Evolutionary conservation across 2,329 filamentous ascomycete species (phyloP), one percentile per base, ranked within the genome.

Genomic region (Trichoderma aggressivum): DNA sequence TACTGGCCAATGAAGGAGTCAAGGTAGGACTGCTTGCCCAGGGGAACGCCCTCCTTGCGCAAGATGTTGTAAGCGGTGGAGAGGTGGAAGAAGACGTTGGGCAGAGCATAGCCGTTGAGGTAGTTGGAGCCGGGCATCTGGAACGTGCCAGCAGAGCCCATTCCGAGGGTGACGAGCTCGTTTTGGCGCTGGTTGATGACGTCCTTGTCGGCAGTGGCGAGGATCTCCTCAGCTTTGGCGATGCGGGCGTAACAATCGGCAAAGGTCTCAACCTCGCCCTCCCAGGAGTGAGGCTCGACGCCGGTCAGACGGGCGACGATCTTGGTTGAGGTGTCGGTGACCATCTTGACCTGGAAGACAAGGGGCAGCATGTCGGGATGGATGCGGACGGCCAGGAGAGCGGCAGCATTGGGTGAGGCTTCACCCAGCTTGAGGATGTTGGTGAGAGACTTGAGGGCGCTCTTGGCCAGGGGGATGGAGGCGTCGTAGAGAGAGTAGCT

Each of bases 51-150:
- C 79, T 88, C 84, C 76, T 84, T 85, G 72, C 90, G 83, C 77
- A 92, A 76, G 70, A 92, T 88, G 26, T 79, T 82, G 80, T 92
- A 92, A 11, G 87, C 83, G 14, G 84, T 89, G 3, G 79, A 84
- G 16, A 87, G 74, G 77, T 92, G 90, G 80, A 92, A 92, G 81
- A 84, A 90, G 74, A 91, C 79, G 76, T 91, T 90, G 26, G 90
- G 89, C 56, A 89, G 70, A 5, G 80, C 83, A 77, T 85, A 88
- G 3, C 80, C 79, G 53, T 79, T 76, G 26, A 87, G 76, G 76
- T 88, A 91, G 2, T 81, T 78, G 59, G 74, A 34, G 61, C 74
- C 76, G 43, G 74, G 71, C 62, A 81, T 67, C 53, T 76, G 47
- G 36, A 71, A 76, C n/a, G 65, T 73, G 72, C 76, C 79, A 43